A percentile compares a stretch with the other conserved stretches of the same genome.
phyloP scores from a whole-genome alignment of 2,329 filamentous ascomycete genomes.

The Ophiostoma quercus region DNA sequence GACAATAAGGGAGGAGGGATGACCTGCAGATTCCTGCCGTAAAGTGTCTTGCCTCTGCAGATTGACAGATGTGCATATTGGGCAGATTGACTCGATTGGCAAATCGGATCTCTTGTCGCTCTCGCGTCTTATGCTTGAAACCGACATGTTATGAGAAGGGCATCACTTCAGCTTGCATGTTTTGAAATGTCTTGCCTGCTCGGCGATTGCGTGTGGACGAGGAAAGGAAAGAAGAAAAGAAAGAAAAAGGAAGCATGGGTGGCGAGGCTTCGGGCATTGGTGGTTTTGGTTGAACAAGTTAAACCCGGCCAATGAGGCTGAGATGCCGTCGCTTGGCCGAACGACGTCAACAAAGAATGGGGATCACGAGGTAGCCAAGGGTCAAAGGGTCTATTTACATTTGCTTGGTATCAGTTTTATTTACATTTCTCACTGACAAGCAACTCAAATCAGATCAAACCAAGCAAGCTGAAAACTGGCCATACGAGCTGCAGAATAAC shows the following conservation, averaged over 20 bases:
- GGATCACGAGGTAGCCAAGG: neutral
- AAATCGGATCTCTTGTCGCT: neutral
- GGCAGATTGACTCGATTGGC: neutral
- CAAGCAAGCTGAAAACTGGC: slow-evolving; percentile 1
- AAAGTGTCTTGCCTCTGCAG: neutral
- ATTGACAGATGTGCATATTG: too few relatives aligned
- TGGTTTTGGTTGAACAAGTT: neutral
- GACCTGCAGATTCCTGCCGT: neutral
- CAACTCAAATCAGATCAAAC: neutral
- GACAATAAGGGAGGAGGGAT: neutral
- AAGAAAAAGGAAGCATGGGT: neutral
- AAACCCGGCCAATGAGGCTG: neutral
- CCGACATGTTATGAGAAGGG: neutral
- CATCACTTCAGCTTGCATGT: neutral
- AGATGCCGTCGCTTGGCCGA: neutral
- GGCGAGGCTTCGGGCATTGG: neutral
- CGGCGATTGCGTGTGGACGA: neutral
- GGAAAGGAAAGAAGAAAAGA: neutral
- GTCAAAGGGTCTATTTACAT: neutral
- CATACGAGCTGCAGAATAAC: neutral
- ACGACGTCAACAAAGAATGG: slow-evolving; percentile 4
- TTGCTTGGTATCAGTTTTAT: neutral
- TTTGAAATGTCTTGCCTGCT: neutral
- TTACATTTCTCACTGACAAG: neutral
- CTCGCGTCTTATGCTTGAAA: neutral